Conservation (phyloP, 805 yeast species). For the Candida schatavii region DNA sequence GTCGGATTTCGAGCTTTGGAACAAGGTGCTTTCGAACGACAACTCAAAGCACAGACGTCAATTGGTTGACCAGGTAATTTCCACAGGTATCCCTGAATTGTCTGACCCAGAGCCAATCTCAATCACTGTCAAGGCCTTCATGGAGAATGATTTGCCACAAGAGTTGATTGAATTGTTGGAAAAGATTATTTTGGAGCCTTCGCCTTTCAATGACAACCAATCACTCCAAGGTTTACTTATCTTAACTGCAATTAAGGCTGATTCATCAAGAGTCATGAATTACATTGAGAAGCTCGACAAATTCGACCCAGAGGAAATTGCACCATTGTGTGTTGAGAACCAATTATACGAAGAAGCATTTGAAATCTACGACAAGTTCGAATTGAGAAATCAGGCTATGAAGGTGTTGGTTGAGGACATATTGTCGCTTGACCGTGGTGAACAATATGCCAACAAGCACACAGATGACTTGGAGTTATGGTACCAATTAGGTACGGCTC, state of each 20-base stretch:
- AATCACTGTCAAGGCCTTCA: constrained; percentile 89
- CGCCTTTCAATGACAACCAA: constrained; percentile 93
- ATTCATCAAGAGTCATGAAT: constrained; percentile 75
- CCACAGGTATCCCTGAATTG: constrained; percentile 93
- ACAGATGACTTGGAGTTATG: constrained; percentile 77
- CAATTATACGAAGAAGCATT: constrained; percentile 91
- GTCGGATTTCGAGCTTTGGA: constrained; percentile 85
- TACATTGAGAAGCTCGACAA: constrained; percentile 88
- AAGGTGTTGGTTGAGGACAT: constrained; percentile 89
- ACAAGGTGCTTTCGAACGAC: constrained; percentile 67
- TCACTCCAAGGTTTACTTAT: constrained; percentile 91
- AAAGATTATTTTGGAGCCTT: constrained; percentile 94
- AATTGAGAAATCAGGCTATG: constrained; percentile 74
- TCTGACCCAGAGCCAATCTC: constrained; percentile 93
- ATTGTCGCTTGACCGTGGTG: constrained; percentile 93
- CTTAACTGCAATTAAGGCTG: constrained; percentile 94
- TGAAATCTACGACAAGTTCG: constrained; percentile 84
- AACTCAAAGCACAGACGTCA: constrained; percentile 81
- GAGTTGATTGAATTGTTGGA: constrained; percentile 94
- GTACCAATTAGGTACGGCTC: constrained; percentile 95
- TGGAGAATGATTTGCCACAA: constrained; percentile 89
- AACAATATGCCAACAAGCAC: constrained; percentile 84
- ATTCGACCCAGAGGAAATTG: constrained; percentile 91
- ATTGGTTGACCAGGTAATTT: constrained; percentile 89
- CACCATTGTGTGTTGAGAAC: constrained; percentile 85